A percentile compares a stretch with the other conserved stretches of the same genome.
Conservation (phyloP, 2,329 filamentous ascomycete species). For the Allantophomopsis cytisporea region DNA sequence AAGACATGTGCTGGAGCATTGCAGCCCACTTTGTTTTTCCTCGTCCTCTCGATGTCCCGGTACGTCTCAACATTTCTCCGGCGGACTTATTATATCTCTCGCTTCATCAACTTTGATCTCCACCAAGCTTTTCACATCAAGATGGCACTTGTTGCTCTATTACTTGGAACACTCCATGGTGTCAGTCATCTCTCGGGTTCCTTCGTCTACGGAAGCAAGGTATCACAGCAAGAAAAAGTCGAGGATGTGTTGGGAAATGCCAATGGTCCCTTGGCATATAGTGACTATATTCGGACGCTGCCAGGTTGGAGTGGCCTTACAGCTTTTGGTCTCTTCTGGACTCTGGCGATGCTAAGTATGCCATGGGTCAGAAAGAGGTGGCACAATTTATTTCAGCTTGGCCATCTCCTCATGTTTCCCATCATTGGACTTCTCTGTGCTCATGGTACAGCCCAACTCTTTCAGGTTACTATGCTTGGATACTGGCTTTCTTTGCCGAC, state of each 20-base stretch:
- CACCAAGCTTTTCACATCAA: conserved; percentile 40
- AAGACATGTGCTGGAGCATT: conserved; percentile 39
- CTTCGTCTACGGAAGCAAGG: conserved; percentile 33
- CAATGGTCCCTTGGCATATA: conserved; percentile 26
- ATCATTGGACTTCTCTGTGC: conserved; percentile 40
- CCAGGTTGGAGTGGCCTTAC: too few species aligned
- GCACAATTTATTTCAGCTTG: conserved; percentile 22
- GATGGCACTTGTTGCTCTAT: conserved; percentile 34
- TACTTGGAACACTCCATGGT: conserved; percentile 36
- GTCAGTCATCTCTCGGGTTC: conserved; percentile 38
- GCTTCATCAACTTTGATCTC: conserved; percentile 43
- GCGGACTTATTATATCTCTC: conserved; percentile 33
- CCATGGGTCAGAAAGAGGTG: too few species aligned
- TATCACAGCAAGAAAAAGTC: conserved; percentile 28
- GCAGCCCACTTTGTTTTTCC: conserved; percentile 43
- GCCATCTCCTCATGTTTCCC: conserved; percentile 42
- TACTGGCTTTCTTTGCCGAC: too few species aligned
- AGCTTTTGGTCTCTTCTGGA: too few species aligned
- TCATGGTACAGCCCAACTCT: conserved; percentile 33
- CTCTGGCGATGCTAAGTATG: too few species aligned
- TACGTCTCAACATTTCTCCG: conserved; percentile 38
- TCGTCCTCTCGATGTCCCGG: conserved; percentile 42
- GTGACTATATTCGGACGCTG: conserved; percentile 27
- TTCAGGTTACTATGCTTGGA: conserved; percentile 28
- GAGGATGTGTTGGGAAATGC: conserved; percentile 20